phyloP scores from a whole-genome alignment of 805 yeast species.

The Starmerella riodocensis region DNA sequence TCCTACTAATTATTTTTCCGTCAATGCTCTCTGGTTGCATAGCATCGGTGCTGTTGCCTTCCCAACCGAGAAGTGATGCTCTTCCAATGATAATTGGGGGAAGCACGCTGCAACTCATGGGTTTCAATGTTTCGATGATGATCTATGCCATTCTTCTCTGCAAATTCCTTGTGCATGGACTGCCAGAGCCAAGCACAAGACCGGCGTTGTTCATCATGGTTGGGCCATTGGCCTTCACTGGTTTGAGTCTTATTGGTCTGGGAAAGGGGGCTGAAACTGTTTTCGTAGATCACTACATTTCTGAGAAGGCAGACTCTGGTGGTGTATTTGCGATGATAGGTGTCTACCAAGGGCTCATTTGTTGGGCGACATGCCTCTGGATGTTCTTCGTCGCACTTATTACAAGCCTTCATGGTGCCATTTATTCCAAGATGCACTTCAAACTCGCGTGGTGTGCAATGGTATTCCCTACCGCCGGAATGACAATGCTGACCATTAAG shows the following conservation, averaged over 20 bases:
- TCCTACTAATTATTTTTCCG: conserved; percentile 3
- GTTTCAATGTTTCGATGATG: conserved; percentile 1
- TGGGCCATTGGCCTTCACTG: conserved; percentile 5
- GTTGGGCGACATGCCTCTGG: conserved; percentile 5
- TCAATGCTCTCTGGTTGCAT: conserved; percentile 4
- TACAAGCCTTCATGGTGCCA: background rate
- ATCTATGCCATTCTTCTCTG: background rate
- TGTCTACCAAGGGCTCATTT: background rate
- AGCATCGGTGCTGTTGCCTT: background rate
- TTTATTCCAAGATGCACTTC: background rate
- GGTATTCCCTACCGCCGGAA: conserved; percentile 6
- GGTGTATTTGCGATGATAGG: background rate
- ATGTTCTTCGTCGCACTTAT: background rate
- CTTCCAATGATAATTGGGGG: conserved; percentile 3
- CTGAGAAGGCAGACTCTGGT: background rate
- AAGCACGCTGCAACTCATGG: background rate
- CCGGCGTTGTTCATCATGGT: conserved; percentile 6
- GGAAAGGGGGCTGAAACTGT: background rate
- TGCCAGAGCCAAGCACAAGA: background rate
- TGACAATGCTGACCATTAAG: conserved; percentile 3
- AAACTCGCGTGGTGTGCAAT: conserved; percentile 5
- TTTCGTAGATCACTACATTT: background rate
- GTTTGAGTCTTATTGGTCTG: background rate
- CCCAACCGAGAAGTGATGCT: conserved; percentile 1
- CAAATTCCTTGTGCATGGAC: background rate